Evolutionary conservation across 1,284 basidiomycete species (phyloP).

Genomic region (Cutaneotrichosporon cutaneum): DNA sequence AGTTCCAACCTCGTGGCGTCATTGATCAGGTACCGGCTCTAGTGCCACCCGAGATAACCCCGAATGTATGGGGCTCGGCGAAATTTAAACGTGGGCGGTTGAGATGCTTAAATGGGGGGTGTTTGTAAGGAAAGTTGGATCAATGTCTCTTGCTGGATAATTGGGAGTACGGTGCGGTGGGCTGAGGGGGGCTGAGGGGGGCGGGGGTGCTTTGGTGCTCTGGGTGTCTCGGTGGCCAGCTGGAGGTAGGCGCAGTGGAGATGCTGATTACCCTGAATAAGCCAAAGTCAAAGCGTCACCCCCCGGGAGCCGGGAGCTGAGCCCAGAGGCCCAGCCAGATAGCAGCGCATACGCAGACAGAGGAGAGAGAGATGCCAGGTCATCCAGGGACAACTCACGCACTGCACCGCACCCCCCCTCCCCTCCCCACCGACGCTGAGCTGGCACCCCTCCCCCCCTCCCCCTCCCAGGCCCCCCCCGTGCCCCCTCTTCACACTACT

Average conservation of each 20-base stretch:
- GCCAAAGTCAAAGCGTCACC: background rate
- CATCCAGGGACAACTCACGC: background rate
- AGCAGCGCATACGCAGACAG: too few relatives aligned
- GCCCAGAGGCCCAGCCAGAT: too few relatives aligned
- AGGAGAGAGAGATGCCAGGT: background rate
- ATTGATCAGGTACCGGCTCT: background rate
- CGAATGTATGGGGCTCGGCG: background rate
- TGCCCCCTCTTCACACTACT: conserved; percentile 18
- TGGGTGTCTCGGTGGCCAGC: too few relatives aligned
- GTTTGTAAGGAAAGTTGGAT: too few relatives aligned
- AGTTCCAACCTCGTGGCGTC: background rate
- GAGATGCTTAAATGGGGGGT: too few relatives aligned
- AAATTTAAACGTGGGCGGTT: too few relatives aligned
- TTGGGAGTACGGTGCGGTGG: too few relatives aligned
- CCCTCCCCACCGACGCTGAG: conserved; percentile 13
- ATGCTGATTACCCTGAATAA: background rate
- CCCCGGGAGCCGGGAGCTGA: background rate
- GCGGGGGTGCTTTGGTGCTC: too few relatives aligned
- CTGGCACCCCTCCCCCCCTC: background rate
- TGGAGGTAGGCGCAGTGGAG: too few relatives aligned
- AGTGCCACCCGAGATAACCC: background rate
- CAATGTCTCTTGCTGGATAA: too few relatives aligned
- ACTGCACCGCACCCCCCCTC: background rate
- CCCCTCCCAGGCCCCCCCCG: background rate
- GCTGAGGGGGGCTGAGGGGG: too few relatives aligned